These are phyloP conservation scores for Penicillium sp. DNA, from an alignment of 2,329 filamentous ascomycete species.

Conservation along the genomic window DNA sequence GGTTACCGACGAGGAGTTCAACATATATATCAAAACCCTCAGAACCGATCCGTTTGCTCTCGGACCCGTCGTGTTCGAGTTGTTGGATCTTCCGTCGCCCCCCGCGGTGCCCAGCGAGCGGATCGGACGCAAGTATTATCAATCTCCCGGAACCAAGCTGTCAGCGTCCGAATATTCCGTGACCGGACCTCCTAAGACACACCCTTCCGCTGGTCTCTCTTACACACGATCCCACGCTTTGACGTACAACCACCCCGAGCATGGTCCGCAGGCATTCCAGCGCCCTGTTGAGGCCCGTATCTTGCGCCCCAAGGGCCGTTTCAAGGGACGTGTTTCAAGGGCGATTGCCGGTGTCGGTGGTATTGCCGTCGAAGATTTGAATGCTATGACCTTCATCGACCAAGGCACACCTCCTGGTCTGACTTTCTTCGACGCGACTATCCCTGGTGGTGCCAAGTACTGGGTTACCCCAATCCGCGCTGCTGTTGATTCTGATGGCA, in stretches of 20 bases:
- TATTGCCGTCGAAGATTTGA: conserved; percentile 41
- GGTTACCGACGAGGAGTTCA: conserved; percentile 47
- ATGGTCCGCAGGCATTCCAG: conserved; percentile 56
- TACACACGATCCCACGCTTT: conserved; percentile 57
- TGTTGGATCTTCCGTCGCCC: conserved; percentile 56
- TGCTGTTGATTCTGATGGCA: conserved; percentile 45
- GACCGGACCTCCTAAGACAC: conserved; percentile 57
- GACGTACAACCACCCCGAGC: conserved; percentile 59
- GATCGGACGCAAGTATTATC: conserved; percentile 35
- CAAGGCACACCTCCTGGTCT: conserved; percentile 42
- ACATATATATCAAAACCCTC: conserved; percentile 46
- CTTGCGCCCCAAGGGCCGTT: conserved; percentile 47
- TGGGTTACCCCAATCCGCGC: conserved; percentile 51
- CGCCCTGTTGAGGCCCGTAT: conserved; percentile 59
- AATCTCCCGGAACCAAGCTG: conserved; percentile 34
- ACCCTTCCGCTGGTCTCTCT: conserved; percentile 63
- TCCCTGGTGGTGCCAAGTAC: conserved; percentile 53
- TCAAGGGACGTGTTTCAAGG: conserved; percentile 31
- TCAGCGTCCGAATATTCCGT: conserved; percentile 44
- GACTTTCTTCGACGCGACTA: conserved; percentile 43
- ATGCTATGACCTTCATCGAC: conserved; percentile 33
- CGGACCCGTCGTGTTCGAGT: conserved; percentile 52
- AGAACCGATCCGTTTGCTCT: conserved; percentile 46
- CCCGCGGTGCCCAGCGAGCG: conserved; percentile 38
- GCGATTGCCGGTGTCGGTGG: conserved; percentile 42